These are phyloP conservation scores for Colletotrichum plurivorum DNA, from an alignment of 2,329 filamentous ascomycete genomes.

Conservation along the genomic window DNA sequence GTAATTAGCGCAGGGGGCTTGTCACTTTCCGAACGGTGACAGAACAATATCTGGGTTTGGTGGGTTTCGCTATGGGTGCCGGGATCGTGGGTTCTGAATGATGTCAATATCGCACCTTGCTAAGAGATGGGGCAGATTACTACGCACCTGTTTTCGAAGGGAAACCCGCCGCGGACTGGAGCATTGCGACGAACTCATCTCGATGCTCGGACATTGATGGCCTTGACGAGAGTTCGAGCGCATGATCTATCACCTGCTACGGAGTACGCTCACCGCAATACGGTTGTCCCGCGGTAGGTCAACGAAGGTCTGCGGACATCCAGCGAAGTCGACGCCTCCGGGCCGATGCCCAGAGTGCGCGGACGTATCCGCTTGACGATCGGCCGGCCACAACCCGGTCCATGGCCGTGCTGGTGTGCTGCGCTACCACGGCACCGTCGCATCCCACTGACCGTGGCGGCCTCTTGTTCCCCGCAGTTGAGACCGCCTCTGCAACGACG, in stretches of 20 bases:
- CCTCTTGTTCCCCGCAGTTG: conserved; percentile 17
- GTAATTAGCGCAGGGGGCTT: conserved; percentile 26
- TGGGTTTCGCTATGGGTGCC: conserved; percentile 24
- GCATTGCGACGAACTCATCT: background rate
- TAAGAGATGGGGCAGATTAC: conserved; percentile 22
- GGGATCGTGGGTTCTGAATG: conserved; percentile 29
- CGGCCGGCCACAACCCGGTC: conserved; percentile 32
- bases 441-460: conserved; percentile 23
- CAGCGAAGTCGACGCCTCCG: background rate
- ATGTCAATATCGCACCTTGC: conserved; percentile 30
- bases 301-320: background rate
- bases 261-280: background rate
- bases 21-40: conserved; percentile 28
- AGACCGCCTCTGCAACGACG: conserved; percentile 33
- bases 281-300: background rate
- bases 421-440: conserved; percentile 17
- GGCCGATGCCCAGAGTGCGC: conserved; percentile 13
- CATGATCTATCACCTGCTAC: background rate
- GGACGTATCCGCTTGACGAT: conserved; percentile 32
- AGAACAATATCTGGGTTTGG: conserved; percentile 33
- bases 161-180: background rate
- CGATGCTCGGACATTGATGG: background rate
- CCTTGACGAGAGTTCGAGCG: background rate
- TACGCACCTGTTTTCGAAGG: background rate
- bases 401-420: conserved; percentile 17